A percentile compares a stretch with the other conserved stretches of the same genome.
Conservation (phyloP, 139 green algal genomes). For the Chlamydomonas urium region DNA sequence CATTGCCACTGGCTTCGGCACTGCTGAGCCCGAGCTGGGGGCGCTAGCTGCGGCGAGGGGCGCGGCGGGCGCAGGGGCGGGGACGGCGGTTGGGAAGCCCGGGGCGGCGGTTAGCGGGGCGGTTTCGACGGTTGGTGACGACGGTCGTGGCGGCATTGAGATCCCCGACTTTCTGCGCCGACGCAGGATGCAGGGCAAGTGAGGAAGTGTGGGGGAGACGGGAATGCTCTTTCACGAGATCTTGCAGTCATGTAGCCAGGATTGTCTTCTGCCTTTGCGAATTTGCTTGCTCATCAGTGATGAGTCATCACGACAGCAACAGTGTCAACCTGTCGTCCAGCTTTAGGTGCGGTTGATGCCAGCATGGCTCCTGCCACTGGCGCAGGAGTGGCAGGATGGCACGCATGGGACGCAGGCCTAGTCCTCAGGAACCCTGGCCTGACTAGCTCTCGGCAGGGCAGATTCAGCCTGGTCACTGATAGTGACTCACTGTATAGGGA, state of each 20-base stretch:
- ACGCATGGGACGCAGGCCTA: too few relatives aligned
- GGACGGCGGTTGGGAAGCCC: background rate
- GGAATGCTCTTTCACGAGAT: too few relatives aligned
- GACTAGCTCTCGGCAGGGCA: too few relatives aligned
- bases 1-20: constrained; percentile 89
- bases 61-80: background rate
- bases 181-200: constrained; percentile 42
- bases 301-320: background rate
- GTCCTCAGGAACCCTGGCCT: too few relatives aligned
- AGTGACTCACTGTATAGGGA: too few relatives aligned
- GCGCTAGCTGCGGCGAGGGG: constrained; percentile 14
- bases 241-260: too few relatives aligned
- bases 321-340: background rate
- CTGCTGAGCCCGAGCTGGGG: constrained; percentile 23
- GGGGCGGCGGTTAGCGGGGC: background rate
- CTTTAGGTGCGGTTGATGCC: background rate
- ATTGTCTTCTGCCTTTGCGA: too few relatives aligned
- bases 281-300: too few relatives aligned
- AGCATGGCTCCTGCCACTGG: too few relatives aligned
- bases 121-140: constrained; percentile 4
- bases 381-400: too few relatives aligned
- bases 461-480: too few relatives aligned
- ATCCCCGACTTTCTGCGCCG: constrained; percentile 67
- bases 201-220: too few relatives aligned
- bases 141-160: constrained; percentile 39